These are phyloP conservation scores for Eucommia ulmoides DNA, from an alignment of 257 asterid genomes.

Conservation along the genomic window DNA sequence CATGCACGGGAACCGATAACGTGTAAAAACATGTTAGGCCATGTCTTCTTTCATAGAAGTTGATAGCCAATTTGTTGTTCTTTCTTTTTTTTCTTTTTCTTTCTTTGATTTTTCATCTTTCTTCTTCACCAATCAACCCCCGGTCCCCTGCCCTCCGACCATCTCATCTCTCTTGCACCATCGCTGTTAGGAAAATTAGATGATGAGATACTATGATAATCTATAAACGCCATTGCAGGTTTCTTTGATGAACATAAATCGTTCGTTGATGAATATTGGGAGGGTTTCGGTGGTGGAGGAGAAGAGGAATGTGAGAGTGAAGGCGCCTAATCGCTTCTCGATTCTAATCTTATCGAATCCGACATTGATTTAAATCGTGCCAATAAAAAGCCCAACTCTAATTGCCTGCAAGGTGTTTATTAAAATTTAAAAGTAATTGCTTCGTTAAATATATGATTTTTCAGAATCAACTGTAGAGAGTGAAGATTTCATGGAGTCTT, in stretches of 20 bases:
- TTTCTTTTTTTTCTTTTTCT: no score
- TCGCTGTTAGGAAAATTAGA: no score
- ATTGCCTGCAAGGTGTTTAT: conserved; percentile 81
- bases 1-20: no score
- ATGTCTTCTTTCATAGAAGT: no score
- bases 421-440: conserved; percentile 61
- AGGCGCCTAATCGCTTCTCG: conserved; percentile 81
- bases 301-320: conserved; percentile 84
- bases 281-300: conserved; percentile 91
- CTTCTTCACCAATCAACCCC: no score
- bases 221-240: conserved; percentile 87
- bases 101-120: no score
- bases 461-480: conserved; percentile 59
- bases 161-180: no score
- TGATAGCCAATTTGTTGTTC: no score
- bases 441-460: conserved; percentile 72
- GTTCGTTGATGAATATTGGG: conserved; percentile 78
- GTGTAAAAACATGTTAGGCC: no score
- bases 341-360: conserved; percentile 60
- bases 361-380: conserved; percentile 69
- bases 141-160: no score
- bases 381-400: conserved; percentile 70
- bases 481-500: conserved; percentile 46
- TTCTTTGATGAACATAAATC: conserved; percentile 75
- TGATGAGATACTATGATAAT: conserved; percentile 58